Evolutionary conservation across 768 basidiomycete genomes (phyloP).

Genomic region (Mycena polygramma): DNA sequence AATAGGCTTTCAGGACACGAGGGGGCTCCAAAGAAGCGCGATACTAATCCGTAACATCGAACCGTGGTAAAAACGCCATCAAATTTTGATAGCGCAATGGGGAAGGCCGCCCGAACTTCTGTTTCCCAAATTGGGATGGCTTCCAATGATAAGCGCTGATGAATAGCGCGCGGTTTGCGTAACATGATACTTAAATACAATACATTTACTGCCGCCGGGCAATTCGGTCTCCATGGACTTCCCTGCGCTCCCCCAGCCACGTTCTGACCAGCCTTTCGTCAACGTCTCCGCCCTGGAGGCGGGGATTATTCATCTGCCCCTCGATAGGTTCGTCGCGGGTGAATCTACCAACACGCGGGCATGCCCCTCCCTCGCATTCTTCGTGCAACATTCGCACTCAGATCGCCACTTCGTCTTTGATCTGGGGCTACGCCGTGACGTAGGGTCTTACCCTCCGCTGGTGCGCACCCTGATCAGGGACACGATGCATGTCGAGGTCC

Average conservation of each 20-base stretch:
- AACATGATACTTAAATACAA: too few relatives aligned
- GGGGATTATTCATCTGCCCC: slow-evolving; percentile 56
- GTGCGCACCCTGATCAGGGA: slow-evolving; percentile 36
- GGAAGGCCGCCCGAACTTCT: too few relatives aligned
- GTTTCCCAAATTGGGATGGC: too few relatives aligned
- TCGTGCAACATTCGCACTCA: slow-evolving; percentile 60
- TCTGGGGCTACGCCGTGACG: slow-evolving; percentile 65
- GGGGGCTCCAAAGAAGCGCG: too few relatives aligned
- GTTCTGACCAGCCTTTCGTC: slow-evolving; percentile 61
- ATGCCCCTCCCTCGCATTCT: slow-evolving; percentile 66
- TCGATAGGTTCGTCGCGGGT: slow-evolving; percentile 53
- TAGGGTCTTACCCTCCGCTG: slow-evolving; percentile 54
- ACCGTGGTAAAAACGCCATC: too few relatives aligned
- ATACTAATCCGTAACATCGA: too few relatives aligned
- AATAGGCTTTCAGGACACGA: too few relatives aligned
- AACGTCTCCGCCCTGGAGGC: slow-evolving; percentile 69
- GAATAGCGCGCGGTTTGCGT: too few relatives aligned
- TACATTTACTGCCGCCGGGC: too few relatives aligned
- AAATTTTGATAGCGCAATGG: too few relatives aligned
- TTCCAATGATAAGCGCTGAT: too few relatives aligned
- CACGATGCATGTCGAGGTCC: slow-evolving; percentile 38
- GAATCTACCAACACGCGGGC: slow-evolving; percentile 42
- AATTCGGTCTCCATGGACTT: neutral
- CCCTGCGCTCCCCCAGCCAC: slow-evolving; percentile 53
- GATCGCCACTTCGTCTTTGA: slow-evolving; percentile 64